Evolutionary conservation across 768 basidiomycete species (phyloP), one percentile per base, ranked within the genome.

Genomic region (Fibroporia radiculosa): DNA sequence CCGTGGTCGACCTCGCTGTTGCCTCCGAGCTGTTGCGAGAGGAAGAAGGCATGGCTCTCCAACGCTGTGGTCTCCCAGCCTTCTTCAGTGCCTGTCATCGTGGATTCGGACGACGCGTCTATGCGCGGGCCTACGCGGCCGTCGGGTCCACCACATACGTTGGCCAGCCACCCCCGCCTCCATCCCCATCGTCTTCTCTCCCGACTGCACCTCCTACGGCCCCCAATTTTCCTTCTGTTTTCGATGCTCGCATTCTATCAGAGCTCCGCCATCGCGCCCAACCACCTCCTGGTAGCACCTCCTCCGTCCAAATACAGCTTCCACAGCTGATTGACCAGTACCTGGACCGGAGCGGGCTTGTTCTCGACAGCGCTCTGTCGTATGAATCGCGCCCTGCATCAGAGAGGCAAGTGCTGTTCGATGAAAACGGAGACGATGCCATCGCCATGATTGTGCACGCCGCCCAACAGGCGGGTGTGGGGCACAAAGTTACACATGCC

Each of bases 361-460:
- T 78, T 5, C 62, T 79, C 8, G 56, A 62, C 20, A 45, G 60
- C 4, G 50, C 69, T 0, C 62, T 82, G 6, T 65, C 69, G 3
- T 77, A 80, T 51, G 77, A 80, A 47, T 68, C 75, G n/a, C 64
- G 64, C 3, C 76, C 77, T 2, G 36, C 57, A 3, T 49, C 49
- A 4, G 47, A 50, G 6, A 55, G 72, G 4, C 58, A 58, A 6
- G 50, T 61, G 22, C 53, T 59, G 26, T 60, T 58, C 42, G 28
- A 40, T 24, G 48, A 34, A n/a, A 28, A 43, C 5, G 29, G 28
- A 7, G 39, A 45, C 26, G 40, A 56, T 43, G 66, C 66, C 18
- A 61, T 77, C 1, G 65, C 74, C 12, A 58, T 77, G 33, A 66
- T 83, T 23, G 79, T 74, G 10, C 79, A 83, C 49, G 73, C 73